Conservation (phyloP, 352 stramenopile species). For the Globisporangium cylindrosporum region DNA sequence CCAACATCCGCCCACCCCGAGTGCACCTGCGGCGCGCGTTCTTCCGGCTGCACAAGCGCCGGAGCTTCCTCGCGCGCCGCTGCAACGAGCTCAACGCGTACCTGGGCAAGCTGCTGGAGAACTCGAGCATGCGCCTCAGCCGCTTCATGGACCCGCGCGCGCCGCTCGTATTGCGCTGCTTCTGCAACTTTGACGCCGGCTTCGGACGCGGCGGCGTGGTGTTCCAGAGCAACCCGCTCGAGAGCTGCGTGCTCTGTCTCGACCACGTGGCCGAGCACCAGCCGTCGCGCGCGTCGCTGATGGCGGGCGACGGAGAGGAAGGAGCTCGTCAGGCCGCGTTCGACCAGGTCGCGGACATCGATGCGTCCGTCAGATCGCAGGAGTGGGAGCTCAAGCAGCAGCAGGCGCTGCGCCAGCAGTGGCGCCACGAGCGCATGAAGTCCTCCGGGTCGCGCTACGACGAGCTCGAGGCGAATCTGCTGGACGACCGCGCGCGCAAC, state of each 20-base stretch:
- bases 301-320: not conserved
- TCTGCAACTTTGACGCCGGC: constrained; percentile 80
- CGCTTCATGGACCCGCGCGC: constrained; percentile 69
- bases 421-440: constrained; percentile 10
- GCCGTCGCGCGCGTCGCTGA: constrained; percentile 7
- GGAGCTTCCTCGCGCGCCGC: constrained; percentile 55
- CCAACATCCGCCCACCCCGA: constrained; percentile 39
- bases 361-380: constrained; percentile 17
- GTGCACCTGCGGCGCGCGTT: constrained; percentile 56
- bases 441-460: constrained; percentile 28
- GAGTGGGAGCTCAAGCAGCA: constrained; percentile 29
- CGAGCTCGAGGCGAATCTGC: constrained; percentile 61
- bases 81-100: constrained; percentile 71
- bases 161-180: constrained; percentile 70
- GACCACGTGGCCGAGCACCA: constrained; percentile 28
- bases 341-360: constrained; percentile 13
- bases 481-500: constrained; percentile 68
- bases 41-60: constrained; percentile 52
- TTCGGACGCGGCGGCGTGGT: constrained; percentile 39
- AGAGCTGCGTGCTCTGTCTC: constrained; percentile 55
- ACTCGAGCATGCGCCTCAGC: constrained; percentile 51
- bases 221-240: constrained; percentile 35
- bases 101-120: constrained; percentile 36
- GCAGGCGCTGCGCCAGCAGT: constrained; percentile 14
- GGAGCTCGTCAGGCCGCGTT: constrained; percentile 6